phyloP scores from a whole-genome alignment of 2,329 filamentous ascomycete genomes.

The Arachnomyces sp. region DNA sequence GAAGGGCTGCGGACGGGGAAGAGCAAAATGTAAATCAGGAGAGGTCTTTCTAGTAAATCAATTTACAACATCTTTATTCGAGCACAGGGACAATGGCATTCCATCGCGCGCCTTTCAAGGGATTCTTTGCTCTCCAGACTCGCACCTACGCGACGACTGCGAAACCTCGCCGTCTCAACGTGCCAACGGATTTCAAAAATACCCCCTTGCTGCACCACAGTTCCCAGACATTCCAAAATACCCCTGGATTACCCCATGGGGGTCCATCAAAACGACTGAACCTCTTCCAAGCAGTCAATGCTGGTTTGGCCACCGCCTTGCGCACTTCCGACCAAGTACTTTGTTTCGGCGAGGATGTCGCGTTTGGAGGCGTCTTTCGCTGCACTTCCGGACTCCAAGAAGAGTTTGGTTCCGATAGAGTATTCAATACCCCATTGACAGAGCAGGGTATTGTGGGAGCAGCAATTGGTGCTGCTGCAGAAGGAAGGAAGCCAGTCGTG shows the following conservation, averaged over 20 bases:
- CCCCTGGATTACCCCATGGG: slow-evolving; percentile 65
- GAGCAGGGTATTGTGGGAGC: slow-evolving; percentile 96
- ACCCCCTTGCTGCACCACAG: slow-evolving; percentile 76
- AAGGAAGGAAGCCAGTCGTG: slow-evolving; percentile 86
- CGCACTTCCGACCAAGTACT: slow-evolving; percentile 77
- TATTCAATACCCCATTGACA: slow-evolving; percentile 92
- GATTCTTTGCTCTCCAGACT: no score
- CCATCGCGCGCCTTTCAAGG: no score
- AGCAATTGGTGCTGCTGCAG: slow-evolving; percentile 78
- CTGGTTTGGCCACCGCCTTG: slow-evolving; percentile 75
- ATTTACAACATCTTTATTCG: no score
- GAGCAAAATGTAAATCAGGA: no score
- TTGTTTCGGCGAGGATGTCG: slow-evolving; percentile 93
- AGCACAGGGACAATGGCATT: no score
- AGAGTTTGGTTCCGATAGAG: slow-evolving; percentile 76
- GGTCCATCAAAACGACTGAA: slow-evolving; percentile 78
- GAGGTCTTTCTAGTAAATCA: no score
- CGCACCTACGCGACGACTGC: slow-evolving; percentile 43
- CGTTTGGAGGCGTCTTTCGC: slow-evolving; percentile 93
- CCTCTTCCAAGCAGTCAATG: slow-evolving; percentile 88
- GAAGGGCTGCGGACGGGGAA: no score
- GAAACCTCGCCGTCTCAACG: slow-evolving; percentile 60
- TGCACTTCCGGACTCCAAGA: slow-evolving; percentile 87
- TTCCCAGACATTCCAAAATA: slow-evolving; percentile 61
- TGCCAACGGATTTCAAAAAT: slow-evolving; percentile 77